Base-by-base conservation (phyloP, 2,329 filamentous ascomycete genomes). In the Colletotrichum abscissum region DNA sequence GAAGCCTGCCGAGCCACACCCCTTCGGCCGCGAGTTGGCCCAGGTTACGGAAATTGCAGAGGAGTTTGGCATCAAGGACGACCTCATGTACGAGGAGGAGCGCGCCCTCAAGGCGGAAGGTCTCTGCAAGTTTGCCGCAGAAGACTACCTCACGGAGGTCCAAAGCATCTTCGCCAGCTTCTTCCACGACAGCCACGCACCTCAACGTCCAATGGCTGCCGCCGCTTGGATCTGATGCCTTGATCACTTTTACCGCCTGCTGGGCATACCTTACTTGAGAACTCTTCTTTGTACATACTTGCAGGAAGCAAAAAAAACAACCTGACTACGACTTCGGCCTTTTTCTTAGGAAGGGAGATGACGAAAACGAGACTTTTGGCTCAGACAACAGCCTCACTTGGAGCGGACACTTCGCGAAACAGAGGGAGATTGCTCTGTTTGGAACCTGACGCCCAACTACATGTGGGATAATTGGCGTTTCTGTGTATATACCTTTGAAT, bases 41-140 rank as follows among this genome's bases (percentile, higher is more conserved):
- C 93, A 98, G 83, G 94, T 98, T 28, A 95, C 95, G 66, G 97
- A 98, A 83, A 89, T 98, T 19, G 96, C 93, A 0, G 97, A 98
- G 84, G 95, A 98, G 82, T 96, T 95, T 77, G 91, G 91, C 55
- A 87, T 91, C 35, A 84, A 88, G 75, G 80, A 89, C 73, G 87
- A 88, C n/a, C 86, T 91, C 58, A 84, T 92, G 52, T 92, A 95
- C 57, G 93, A 94, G 68, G 95, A 97, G 81, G 89, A 94, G 78
- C 86, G 90, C 76, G 90, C 92, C 72, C 90, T 98, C 80, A 82
- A 88, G 72, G 87, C 88, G 28, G 91, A 90, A 74, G 94, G 94
- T 2, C 88, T 98, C 6, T 88, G 87, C 78, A 93, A 92, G 78
- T 94, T 95, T 81, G 89, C 88, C 57, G 94, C 94, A 11, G 91